phyloP scores from a whole-genome alignment of 768 basidiomycete species.

The Polyporus arcularius region DNA sequence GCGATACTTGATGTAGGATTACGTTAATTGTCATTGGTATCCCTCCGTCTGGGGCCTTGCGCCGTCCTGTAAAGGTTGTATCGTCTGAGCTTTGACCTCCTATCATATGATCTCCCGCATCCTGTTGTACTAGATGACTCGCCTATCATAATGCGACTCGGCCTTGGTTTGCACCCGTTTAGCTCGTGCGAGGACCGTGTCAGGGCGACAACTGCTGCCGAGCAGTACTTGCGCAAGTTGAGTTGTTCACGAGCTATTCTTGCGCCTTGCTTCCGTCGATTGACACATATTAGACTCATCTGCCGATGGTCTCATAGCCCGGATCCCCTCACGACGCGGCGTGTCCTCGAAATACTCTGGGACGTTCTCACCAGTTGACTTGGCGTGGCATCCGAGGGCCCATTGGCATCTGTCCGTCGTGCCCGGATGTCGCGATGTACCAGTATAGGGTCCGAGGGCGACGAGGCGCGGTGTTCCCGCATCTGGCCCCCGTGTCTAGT shows the following conservation, averaged over 20 bases:
- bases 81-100: background rate
- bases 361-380: background rate
- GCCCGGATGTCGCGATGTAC: background rate
- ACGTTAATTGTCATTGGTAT: background rate
- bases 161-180: background rate
- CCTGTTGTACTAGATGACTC: conserved; percentile 14
- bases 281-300: background rate
- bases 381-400: background rate
- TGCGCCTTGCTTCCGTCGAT: background rate
- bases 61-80: background rate
- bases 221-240: background rate
- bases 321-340: no score
- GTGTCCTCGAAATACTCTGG: background rate
- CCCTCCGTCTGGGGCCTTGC: background rate
- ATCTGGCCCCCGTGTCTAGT: background rate
- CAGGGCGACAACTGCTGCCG: background rate
- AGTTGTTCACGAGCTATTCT: background rate
- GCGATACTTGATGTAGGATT: conserved; percentile 10
- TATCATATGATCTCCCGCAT: background rate
- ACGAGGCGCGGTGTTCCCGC: background rate
- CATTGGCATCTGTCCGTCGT: background rate
- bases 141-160: background rate
- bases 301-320: background rate
- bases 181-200: background rate
- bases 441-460: background rate